These are phyloP conservation scores for Lepraria neglecta DNA, from an alignment of 495 filamentous ascomycete genomes.

Conservation along the genomic window DNA sequence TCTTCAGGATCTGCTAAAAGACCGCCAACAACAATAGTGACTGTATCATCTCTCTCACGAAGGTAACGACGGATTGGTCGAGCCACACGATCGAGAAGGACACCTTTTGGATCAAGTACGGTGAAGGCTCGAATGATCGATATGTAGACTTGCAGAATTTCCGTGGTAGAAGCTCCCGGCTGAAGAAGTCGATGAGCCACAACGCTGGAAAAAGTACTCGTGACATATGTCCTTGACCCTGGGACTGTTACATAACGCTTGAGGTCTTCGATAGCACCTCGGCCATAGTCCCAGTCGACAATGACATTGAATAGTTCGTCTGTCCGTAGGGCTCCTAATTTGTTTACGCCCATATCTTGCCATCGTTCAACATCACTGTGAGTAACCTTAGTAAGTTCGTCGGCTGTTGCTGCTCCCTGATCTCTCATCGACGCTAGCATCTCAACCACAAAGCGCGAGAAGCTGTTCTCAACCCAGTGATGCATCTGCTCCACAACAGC, in stretches of 20 bases:
- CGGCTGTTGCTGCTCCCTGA: conserved; percentile 23
- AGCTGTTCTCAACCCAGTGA: conserved; percentile 68
- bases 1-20: conserved; percentile 65
- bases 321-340: conserved; percentile 72
- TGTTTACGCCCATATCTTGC: conserved; percentile 70
- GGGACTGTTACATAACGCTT: conserved; percentile 55
- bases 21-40: conserved; percentile 78
- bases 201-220: conserved; percentile 60
- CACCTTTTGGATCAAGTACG: conserved; percentile 83
- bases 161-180: conserved; percentile 78
- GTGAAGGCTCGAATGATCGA: conserved; percentile 85
- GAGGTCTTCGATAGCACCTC: conserved; percentile 77
- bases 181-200: conserved; percentile 73
- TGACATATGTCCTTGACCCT: conserved; percentile 55
- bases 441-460: conserved; percentile 59
- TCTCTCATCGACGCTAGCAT: conserved; percentile 47
- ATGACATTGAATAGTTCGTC: conserved; percentile 84
- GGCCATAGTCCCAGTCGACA: conserved; percentile 71
- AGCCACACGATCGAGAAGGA: conserved; percentile 80
- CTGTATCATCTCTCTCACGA: conserved; percentile 87
- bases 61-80: conserved; percentile 79
- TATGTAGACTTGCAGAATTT: conserved; percentile 87
- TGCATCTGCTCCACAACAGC: conserved; percentile 50
- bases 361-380: conserved; percentile 65
- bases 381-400: conserved; percentile 39